phyloP scores from a whole-genome alignment of 495 filamentous ascomycete genomes.

The Penicillium robsamsonii region DNA sequence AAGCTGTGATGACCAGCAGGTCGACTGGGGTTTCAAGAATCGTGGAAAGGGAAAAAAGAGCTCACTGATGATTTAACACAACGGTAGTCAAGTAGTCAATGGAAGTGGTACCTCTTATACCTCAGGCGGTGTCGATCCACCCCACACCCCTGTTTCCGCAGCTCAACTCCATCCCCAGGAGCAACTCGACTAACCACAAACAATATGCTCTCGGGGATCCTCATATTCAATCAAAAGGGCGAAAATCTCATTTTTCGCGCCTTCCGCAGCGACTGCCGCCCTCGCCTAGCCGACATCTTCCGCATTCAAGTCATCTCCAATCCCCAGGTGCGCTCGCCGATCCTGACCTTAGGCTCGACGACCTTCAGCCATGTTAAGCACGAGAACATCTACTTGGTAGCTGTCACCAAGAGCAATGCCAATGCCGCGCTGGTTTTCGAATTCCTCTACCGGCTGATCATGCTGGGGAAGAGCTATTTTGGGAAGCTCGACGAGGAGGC shows the following conservation, averaged over 20 bases:
- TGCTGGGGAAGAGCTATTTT: slow-evolving; percentile 93
- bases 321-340: slow-evolving; percentile 94
- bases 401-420: slow-evolving; percentile 98
- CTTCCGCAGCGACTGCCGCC: slow-evolving; percentile 96
- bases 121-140: slow-evolving; percentile 33
- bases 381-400: slow-evolving; percentile 98
- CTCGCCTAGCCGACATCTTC: slow-evolving; percentile 96
- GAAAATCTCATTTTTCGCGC: slow-evolving; percentile 99
- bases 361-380: slow-evolving; percentile 99
- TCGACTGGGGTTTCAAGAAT: slow-evolving; percentile 47
- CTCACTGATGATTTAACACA: too few relatives aligned
- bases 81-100: not conserved
- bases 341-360: slow-evolving; percentile 94
- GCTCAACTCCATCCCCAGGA: slow-evolving; percentile 14
- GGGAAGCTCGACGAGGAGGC: slow-evolving; percentile 99
- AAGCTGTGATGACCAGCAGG: slow-evolving; percentile 58
- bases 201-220: slow-evolving; percentile 91
- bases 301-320: slow-evolving; percentile 99
- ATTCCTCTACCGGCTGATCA: slow-evolving; percentile 89
- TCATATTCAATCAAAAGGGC: slow-evolving; percentile 99
- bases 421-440: slow-evolving; percentile 99
- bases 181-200: slow-evolving; percentile 5
- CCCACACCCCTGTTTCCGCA: slow-evolving; percentile 25
- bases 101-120: slow-evolving; percentile 8
- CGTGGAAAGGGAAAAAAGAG: slow-evolving; percentile 2